phyloP scores from a whole-genome alignment of 345 rosid genomes.

The Bruguiera gymnorhiza region DNA sequence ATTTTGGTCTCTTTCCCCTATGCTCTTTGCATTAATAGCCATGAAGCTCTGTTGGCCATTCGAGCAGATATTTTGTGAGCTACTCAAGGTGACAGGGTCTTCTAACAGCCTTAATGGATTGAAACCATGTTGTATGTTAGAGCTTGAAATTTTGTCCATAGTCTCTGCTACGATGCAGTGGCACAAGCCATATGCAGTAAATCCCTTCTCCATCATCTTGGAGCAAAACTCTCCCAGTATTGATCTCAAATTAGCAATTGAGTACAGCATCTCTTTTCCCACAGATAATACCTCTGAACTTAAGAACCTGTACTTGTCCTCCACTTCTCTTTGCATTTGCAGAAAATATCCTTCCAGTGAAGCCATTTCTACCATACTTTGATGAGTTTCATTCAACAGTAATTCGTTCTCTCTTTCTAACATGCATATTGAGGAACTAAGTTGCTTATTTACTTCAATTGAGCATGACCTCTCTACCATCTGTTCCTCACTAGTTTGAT shows the following conservation, averaged over 20 bases:
- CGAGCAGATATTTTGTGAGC: conserved; percentile 14
- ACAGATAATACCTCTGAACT: conserved; percentile 42
- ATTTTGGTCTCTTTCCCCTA: conserved; percentile 21
- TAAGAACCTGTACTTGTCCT: conserved; percentile 45
- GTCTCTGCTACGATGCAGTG: conserved; percentile 49
- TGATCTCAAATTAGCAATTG: conserved; percentile 43
- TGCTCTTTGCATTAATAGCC: conserved; percentile 21
- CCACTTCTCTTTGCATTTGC: conserved; percentile 59
- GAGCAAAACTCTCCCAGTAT: conserved; percentile 54
- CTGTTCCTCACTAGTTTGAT: conserved; percentile 51
- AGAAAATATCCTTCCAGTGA: conserved; percentile 51
- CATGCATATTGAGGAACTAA: conserved; percentile 42
- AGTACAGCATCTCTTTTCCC: conserved; percentile 43
- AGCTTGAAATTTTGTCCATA: conserved; percentile 31
- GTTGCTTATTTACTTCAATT: conserved; percentile 54
- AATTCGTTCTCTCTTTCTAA: conserved; percentile 55
- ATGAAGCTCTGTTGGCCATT: conserved; percentile 15
- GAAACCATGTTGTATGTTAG: conserved; percentile 20
- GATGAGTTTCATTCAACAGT: conserved; percentile 40
- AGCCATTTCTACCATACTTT: conserved; percentile 41
- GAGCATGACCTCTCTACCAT: conserved; percentile 46
- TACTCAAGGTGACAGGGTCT: conserved; percentile 11
- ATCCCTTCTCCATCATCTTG: conserved; percentile 54
- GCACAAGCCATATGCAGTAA: conserved; percentile 41
- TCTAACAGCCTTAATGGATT: conserved; percentile 25